These are phyloP conservation scores for Cryptococcus sp. DNA, from an alignment of 1,284 basidiomycete species.

Conservation along the genomic window DNA sequence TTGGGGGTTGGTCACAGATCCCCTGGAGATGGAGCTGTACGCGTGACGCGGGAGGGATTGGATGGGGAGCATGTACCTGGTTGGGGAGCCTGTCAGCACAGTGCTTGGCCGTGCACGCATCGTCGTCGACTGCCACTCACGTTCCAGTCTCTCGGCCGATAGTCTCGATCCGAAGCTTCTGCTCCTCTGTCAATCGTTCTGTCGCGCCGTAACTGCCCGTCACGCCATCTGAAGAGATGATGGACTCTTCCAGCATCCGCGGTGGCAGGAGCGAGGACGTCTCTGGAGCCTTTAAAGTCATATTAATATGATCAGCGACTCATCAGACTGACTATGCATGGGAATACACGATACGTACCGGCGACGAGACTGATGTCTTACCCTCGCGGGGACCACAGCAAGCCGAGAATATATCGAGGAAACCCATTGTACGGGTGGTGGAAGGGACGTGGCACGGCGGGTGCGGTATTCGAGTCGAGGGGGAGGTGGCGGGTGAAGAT, in stretches of 20 bases:
- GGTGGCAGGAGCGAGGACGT: conserved; percentile 10
- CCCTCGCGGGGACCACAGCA: background rate
- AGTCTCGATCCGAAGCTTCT: conserved; percentile 18
- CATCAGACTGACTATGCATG: too few relatives aligned
- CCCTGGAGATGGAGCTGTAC: background rate
- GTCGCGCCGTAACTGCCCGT: conserved; percentile 11
- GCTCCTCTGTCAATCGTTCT: conserved; percentile 21
- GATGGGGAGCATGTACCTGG: conserved; percentile 24
- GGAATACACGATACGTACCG: background rate
- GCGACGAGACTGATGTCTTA: background rate
- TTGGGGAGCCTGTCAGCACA: background rate
- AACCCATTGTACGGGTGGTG: background rate
- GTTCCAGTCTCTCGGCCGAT: conserved; percentile 19
- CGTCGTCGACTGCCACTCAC: conserved; percentile 9
- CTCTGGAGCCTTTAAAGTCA: conserved; percentile 3
- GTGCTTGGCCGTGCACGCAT: too few relatives aligned
- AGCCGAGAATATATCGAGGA: background rate
- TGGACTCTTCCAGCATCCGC: conserved; percentile 13
- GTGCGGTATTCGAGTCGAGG: too few relatives aligned
- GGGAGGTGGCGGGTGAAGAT: too few relatives aligned
- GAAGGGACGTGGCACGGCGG: too few relatives aligned
- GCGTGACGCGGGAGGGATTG: background rate
- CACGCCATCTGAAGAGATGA: conserved; percentile 17
- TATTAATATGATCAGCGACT: too few relatives aligned
- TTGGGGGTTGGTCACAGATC: background rate